Percentiles rank a stretch among this genome's conserved stretches.
Conservation (phyloP, 208 protist species). For the Trypanosoma avium region DNA sequence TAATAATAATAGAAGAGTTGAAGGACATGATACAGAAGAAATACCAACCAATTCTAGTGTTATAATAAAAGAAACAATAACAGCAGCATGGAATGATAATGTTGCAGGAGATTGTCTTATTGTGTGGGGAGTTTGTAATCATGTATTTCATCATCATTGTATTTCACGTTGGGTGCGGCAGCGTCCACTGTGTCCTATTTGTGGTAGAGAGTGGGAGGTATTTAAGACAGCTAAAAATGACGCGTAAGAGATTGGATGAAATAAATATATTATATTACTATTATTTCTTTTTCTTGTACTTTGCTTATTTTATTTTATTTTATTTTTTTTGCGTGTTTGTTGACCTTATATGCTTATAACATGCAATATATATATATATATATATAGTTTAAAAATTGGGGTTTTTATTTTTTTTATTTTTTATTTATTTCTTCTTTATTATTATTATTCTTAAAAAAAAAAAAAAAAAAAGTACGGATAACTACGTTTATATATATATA, state of each 20-base stretch:
- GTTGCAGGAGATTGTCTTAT: constrained; percentile 87
- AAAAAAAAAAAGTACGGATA: background rate
- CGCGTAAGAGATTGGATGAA: background rate
- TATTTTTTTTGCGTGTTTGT: constrained; percentile 11
- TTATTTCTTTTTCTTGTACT: background rate
- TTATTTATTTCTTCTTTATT: background rate
- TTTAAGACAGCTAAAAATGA: constrained; percentile 23
- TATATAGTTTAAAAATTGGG: background rate
- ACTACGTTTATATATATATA: background rate
- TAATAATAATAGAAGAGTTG: background rate
- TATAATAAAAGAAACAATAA: too few species aligned
- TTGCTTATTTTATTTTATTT: background rate
- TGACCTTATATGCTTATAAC: too few species aligned
- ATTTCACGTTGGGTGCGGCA: constrained; percentile 98
- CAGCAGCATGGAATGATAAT: constrained; percentile 1
- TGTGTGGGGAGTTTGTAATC: constrained; percentile 97
- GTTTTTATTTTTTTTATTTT: background rate
- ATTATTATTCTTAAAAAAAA: constrained; percentile 1
- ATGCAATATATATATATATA: background rate
- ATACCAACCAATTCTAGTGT: too few species aligned
- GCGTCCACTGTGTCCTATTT: constrained; percentile 96
- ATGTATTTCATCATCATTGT: constrained; percentile 99
- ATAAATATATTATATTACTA: background rate
- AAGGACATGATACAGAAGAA: too few species aligned
- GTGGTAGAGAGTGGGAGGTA: constrained; percentile 95